Conservation (phyloP, 208 protist genomes). For the Trypanosoma cruzi region DNA sequence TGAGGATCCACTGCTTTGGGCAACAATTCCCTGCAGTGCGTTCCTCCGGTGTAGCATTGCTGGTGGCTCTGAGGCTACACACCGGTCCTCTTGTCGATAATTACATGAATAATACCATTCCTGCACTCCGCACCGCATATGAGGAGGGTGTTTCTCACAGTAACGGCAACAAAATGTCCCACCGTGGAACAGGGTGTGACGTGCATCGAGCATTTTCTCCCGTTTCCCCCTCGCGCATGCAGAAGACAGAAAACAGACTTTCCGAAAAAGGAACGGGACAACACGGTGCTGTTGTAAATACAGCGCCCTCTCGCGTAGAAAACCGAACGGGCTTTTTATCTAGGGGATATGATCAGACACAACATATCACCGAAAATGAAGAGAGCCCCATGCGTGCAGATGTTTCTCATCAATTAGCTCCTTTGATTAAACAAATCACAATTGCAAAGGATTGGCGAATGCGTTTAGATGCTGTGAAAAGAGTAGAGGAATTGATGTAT, state of each 20-base stretch:
- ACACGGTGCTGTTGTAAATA: not conserved
- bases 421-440: slow-evolving; percentile 50
- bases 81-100: slow-evolving; percentile 16
- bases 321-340: not conserved
- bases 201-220: not conserved
- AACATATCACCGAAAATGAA: slow-evolving; percentile 10
- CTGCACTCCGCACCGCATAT: slow-evolving; percentile 17
- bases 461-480: slow-evolving; percentile 66
- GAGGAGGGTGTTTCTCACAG: slow-evolving; percentile 27
- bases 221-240: slow-evolving; percentile 8
- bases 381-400: slow-evolving; percentile 17
- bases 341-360: not conserved
- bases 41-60: slow-evolving; percentile 42
- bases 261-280: not conserved
- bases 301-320: not conserved
- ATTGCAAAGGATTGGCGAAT: slow-evolving; percentile 70
- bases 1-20: slow-evolving; percentile 63
- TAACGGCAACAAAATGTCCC: slow-evolving; percentile 17
- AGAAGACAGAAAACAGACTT: not conserved
- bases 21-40: slow-evolving; percentile 43
- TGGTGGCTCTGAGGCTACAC: slow-evolving; percentile 37
- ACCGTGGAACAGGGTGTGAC: slow-evolving; percentile 20
- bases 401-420: slow-evolving; percentile 18
- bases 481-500: slow-evolving; percentile 60
- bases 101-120: slow-evolving; percentile 17